Conservation (phyloP, 2,329 filamentous ascomycete genomes). For the Aspergillus chevalieri region DNA sequence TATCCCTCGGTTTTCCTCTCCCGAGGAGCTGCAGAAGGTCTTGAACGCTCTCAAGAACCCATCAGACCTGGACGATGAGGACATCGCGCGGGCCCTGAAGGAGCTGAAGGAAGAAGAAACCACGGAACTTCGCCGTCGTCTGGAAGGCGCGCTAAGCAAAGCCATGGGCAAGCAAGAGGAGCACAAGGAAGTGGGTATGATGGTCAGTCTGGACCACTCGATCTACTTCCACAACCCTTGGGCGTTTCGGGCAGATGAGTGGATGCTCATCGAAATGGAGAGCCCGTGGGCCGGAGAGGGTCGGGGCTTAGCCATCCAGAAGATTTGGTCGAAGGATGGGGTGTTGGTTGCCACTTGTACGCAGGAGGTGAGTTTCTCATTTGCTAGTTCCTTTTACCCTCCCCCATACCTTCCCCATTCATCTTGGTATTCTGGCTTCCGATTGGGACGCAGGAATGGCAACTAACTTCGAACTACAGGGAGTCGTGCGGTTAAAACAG, state of each 20-base stretch:
- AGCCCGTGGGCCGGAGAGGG: constrained; percentile 48
- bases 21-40: constrained; percentile 36
- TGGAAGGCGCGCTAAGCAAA: constrained; percentile 29
- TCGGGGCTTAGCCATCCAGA: constrained; percentile 43
- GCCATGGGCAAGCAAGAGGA: constrained; percentile 21
- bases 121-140: constrained; percentile 30
- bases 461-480: constrained; percentile 25
- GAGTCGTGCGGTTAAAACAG: constrained; percentile 43
- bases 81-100: constrained; percentile 33
- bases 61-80: constrained; percentile 37
- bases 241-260: constrained; percentile 45
- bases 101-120: constrained; percentile 40
- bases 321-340: constrained; percentile 46
- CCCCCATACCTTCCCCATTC: too few species aligned
- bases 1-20: constrained; percentile 65
- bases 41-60: constrained; percentile 38
- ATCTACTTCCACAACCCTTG: constrained; percentile 48
- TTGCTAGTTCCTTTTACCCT: background rate
- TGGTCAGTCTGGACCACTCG: constrained; percentile 47
- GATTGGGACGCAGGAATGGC: background rate
- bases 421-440: background rate
- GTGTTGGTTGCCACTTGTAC: constrained; percentile 45
- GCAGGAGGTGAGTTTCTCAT: constrained; percentile 39
- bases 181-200: constrained; percentile 42
- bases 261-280: constrained; percentile 46